phyloP scores from a whole-genome alignment of 495 filamentous ascomycete genomes.

The Penicillium macrosclerotiorum region DNA sequence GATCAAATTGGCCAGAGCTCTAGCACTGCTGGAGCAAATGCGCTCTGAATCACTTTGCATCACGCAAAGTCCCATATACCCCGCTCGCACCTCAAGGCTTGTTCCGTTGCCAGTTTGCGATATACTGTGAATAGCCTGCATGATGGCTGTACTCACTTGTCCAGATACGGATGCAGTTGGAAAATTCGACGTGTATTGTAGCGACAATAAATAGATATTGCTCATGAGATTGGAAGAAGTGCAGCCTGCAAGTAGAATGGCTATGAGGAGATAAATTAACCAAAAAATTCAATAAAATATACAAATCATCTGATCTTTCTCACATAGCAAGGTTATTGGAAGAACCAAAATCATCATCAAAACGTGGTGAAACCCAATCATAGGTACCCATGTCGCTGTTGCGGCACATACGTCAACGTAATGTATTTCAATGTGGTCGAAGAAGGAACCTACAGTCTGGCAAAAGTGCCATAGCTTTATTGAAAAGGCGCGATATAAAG shows the following conservation, averaged over 20 bases:
- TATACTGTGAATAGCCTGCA: slow-evolving; percentile 5
- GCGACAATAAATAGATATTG: slow-evolving; percentile 15
- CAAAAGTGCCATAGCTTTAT: too few species aligned
- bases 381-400: slow-evolving; percentile 3
- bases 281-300: not conserved
- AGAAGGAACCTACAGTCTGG: too few species aligned
- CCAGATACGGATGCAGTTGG: not conserved
- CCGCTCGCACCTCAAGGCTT: slow-evolving; percentile 12
- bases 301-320: not conserved
- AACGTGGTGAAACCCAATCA: slow-evolving; percentile 8
- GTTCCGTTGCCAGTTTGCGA: not conserved
- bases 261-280: not conserved
- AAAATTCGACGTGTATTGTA: slow-evolving; percentile 5
- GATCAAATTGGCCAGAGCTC: not conserved
- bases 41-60: not conserved
- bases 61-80: slow-evolving; percentile 15
- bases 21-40: slow-evolving; percentile 7
- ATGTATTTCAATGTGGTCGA: too few species aligned
- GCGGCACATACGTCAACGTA: too few species aligned
- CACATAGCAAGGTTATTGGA: slow-evolving; percentile 12
- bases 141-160: slow-evolving; percentile 7
- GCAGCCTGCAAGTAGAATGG: slow-evolving; percentile 13
- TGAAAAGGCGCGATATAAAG: too few species aligned
- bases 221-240: slow-evolving; percentile 11
- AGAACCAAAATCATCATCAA: slow-evolving; percentile 9